Conservation (phyloP, 176 grass and related monocot species). For the Elymus sibiricus region DNA sequence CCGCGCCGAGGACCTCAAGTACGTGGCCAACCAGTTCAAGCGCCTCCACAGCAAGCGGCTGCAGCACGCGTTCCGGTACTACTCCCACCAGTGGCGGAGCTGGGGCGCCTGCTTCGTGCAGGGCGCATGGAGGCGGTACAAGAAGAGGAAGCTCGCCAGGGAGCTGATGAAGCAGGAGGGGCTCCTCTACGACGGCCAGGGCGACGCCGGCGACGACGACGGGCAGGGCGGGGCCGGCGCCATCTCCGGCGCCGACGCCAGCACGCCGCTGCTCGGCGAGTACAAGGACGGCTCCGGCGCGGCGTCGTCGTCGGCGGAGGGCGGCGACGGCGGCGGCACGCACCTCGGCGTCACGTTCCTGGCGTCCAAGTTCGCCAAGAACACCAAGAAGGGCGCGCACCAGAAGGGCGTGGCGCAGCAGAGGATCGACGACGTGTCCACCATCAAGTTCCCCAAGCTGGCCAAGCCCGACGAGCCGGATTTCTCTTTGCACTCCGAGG, state of each 20-base stretch:
- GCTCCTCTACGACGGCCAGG: slow-evolving; percentile 29
- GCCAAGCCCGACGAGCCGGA: slow-evolving; percentile 91
- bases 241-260: slow-evolving; percentile 1
- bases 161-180: slow-evolving; percentile 73
- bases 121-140: slow-evolving; percentile 72
- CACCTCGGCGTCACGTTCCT: slow-evolving; percentile 63
- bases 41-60: slow-evolving; percentile 91
- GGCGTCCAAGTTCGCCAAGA: slow-evolving; percentile 86
- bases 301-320: not conserved
- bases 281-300: not conserved
- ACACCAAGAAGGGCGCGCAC: slow-evolving; percentile 56
- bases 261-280: slow-evolving; percentile 40
- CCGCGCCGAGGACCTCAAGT: slow-evolving; percentile 88
- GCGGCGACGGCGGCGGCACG: not conserved
- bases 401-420: slow-evolving; percentile 19
- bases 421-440: slow-evolving; percentile 40
- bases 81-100: slow-evolving; percentile 94
- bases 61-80: slow-evolving; percentile 96
- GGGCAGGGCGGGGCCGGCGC: not conserved
- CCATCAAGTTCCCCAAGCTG: slow-evolving; percentile 75
- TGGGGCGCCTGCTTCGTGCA: slow-evolving; percentile 92
- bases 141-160: slow-evolving; percentile 71
- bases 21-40: slow-evolving; percentile 95
- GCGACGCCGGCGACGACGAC: not conserved
- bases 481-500: slow-evolving; percentile 65